Base-by-base conservation (phyloP, 108 stramenopile species). In the Skeletonema tropicum region DNA sequence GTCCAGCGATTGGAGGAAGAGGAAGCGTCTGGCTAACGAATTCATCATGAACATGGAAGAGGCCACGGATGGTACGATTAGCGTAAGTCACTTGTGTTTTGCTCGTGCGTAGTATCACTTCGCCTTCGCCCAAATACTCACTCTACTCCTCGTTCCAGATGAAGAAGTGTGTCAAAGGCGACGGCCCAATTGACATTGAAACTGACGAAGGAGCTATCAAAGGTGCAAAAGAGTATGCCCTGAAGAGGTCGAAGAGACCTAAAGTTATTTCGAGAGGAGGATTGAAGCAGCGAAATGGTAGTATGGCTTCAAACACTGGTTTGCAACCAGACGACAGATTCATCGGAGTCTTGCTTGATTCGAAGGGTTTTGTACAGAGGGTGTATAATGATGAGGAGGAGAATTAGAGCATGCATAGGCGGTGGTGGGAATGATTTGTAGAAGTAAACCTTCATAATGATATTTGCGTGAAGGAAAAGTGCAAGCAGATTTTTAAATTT, bases 101-200 rank as follows among this genome's bases (percentile, higher is more conserved):
- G 33, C 33, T 35, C 33, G 33, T 35, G 7, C 4, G n/a, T n/a
- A n/a, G n/a, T n/a, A n/a, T 35, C 33, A 1, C 7, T 35, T 5
- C 33, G n/a, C n/a, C n/a, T n/a, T 35, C 7, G 5, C 33, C 7
- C 33, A 35, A 5, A 35, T 35, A 29, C 26, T 29, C 7, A 35
- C 33, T 35, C 7, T 35, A 35, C 33, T 35, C 33, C 6, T 35
- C 33, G 26, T 35, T 35, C 3, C 33, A 57, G 48, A 67, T 79
- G 66, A 86, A 86, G 67, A 95, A 95, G 64, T 89, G 87, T 61
- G 62, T 88, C 32, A 73, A 39, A 6, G 90, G 91, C 5, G 91
- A 92, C 25, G 93, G 93, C 6, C 90, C 75, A n/a, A 87, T 94
- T 31, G 83, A 85, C 10, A 74, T 92, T 30, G 93, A 94, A 19